These are phyloP conservation scores for Botrytis pseudocinerea DNA, from an alignment of 2,329 filamentous ascomycete species.

Conservation along the genomic window DNA sequence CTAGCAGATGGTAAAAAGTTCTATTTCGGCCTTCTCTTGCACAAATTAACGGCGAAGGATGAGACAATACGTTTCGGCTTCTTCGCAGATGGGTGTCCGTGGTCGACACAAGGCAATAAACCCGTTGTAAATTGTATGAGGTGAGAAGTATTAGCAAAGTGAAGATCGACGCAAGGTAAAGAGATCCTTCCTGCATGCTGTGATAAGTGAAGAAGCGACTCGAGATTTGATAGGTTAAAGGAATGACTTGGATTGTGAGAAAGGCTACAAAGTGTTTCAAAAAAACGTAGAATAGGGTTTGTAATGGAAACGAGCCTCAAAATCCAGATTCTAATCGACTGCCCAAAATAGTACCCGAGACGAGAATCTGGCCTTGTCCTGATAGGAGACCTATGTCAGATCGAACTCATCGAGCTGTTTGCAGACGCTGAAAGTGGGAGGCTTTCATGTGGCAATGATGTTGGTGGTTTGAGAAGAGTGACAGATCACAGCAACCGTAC, in stretches of 20 bases:
- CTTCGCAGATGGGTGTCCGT: not conserved
- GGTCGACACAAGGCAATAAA: not conserved
- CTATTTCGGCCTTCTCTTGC: not conserved
- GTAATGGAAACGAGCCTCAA: not conserved
- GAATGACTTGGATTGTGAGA: not conserved
- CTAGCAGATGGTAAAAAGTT: not conserved
- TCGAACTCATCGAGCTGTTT: not conserved
- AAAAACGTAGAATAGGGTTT: not conserved
- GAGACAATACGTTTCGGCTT: conserved; percentile 5
- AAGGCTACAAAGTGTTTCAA: not conserved
- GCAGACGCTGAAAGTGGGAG: not conserved
- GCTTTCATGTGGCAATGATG: not conserved
- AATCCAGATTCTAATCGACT: not conserved
- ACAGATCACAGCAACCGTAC: not conserved
- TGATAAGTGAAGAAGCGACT: not conserved
- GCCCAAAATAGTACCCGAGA: conserved; percentile 8
- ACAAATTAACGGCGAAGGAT: not conserved
- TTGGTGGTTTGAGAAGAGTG: not conserved
- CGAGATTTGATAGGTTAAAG: not conserved
- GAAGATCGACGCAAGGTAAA: not conserved
- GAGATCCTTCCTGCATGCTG: conserved; percentile 6
- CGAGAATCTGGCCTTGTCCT: not conserved
- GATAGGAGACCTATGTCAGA: conserved; percentile 7
- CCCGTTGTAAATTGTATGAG: not conserved
- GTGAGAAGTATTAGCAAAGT: not conserved